Evolutionary conservation across 2,329 filamentous ascomycete genomes (phyloP).

Genomic region (Microascus cirrosus): DNA sequence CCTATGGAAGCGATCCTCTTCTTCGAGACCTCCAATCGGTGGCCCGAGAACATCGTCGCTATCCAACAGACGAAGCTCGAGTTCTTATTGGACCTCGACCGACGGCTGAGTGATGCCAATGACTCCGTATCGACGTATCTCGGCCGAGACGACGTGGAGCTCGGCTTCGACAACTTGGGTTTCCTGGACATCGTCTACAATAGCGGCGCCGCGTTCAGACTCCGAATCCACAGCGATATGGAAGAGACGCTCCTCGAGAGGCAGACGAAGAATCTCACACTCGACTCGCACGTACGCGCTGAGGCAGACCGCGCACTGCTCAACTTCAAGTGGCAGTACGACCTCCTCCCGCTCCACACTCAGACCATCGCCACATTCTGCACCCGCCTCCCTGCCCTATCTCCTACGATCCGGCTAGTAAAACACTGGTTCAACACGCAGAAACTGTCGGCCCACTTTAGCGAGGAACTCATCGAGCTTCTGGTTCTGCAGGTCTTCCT

Average conservation of each 20-base stretch:
- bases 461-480: conserved; percentile 75
- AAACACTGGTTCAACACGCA: conserved; percentile 88
- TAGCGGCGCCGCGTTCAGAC: conserved; percentile 62
- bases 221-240: conserved; percentile 81
- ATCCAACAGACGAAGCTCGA: conserved; percentile 93
- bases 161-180: conserved; percentile 61
- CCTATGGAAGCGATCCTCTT: conserved; percentile 75
- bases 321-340: conserved; percentile 58
- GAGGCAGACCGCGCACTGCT: conserved; percentile 60
- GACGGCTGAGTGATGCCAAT: conserved; percentile 53
- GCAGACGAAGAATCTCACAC: conserved; percentile 61
- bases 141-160: conserved; percentile 67
- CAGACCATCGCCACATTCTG: conserved; percentile 72
- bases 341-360: conserved; percentile 65
- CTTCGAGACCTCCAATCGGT: conserved; percentile 86
- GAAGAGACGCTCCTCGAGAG: conserved; percentile 73
- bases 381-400: conserved; percentile 70
- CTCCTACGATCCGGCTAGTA: conserved; percentile 68
- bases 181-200: conserved; percentile 75
- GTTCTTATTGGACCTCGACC: conserved; percentile 68
- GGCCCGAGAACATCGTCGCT: conserved; percentile 83
- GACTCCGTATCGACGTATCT: conserved; percentile 54
- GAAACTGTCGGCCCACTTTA: conserved; percentile 65
- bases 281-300: conserved; percentile 55
- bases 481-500: conserved; percentile 70